Conservation (phyloP, 2,329 filamentous ascomycete genomes). For the Neophaeococcomyces mojaviensis region DNA sequence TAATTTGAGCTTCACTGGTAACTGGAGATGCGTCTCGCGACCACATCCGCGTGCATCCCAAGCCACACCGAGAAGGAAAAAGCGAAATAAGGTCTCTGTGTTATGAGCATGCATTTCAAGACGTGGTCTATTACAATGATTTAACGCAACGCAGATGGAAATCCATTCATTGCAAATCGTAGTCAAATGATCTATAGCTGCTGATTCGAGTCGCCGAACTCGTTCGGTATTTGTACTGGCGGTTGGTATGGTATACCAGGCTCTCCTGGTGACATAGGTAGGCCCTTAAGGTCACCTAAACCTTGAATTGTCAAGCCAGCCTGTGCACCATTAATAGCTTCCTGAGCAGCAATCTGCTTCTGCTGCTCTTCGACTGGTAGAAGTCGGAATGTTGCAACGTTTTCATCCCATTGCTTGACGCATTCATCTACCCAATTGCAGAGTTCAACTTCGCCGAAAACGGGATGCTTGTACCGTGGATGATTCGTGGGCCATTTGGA, state of each 20-base stretch:
- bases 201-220: no score
- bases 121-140: no score
- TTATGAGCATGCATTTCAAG: no score
- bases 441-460: conserved; percentile 61
- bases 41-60: no score
- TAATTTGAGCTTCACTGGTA: no score
- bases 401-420: conserved; percentile 58
- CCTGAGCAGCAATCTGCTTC: conserved; percentile 36
- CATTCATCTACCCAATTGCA: conserved; percentile 64
- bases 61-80: no score
- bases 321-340: conserved; percentile 15
- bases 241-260: not conserved
- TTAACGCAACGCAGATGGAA: no score
- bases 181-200: no score
- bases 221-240: not conserved
- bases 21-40: no score
- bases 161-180: no score
- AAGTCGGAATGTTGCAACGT: conserved; percentile 53
- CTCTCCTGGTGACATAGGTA: conserved; percentile 5
- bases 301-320: not conserved
- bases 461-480: conserved; percentile 59
- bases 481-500: conserved; percentile 63
- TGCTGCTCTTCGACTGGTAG: conserved; percentile 55
- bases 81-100: no score
- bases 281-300: not conserved